These are phyloP conservation scores for Endothia cerciana DNA, from an alignment of 2,329 filamentous ascomycete genomes.

Conservation along the genomic window DNA sequence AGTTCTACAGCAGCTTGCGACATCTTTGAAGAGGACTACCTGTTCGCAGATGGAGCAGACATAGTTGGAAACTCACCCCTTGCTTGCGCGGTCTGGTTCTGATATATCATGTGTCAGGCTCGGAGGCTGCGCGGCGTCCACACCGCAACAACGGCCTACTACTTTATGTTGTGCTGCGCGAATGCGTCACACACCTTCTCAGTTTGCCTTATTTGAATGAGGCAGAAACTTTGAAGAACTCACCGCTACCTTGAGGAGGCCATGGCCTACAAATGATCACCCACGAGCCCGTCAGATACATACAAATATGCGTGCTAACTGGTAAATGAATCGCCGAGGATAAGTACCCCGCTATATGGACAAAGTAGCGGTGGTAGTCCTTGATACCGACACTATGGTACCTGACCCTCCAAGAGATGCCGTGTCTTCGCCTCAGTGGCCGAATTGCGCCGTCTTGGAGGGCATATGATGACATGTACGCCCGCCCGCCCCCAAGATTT, in stretches of 20 bases:
- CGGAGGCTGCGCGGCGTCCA: neutral
- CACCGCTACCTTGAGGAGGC: neutral
- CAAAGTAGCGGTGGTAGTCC: neutral
- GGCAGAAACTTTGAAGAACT: neutral
- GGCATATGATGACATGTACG: neutral
- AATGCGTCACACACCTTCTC: neutral
- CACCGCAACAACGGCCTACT: neutral
- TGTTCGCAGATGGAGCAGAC: neutral
- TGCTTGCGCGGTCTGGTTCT: neutral
- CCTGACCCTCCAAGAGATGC: neutral
- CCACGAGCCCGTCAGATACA: neutral
- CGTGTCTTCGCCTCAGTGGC: slow-evolving; percentile 3
- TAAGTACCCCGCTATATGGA: neutral
- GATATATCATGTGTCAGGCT: neutral
- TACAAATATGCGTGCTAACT: neutral
- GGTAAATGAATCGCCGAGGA: neutral
- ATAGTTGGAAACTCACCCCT: neutral
- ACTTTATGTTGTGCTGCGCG: neutral
- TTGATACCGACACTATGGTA: slow-evolving; percentile 6
- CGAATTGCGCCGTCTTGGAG: neutral
- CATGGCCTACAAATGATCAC: neutral
- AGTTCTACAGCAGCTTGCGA: neutral
- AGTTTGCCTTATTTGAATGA: neutral
- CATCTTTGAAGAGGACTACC: neutral
- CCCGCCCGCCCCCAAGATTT: neutral